Evolutionary conservation across 805 yeast species (phyloP).

Genomic region (Candida lessepsii): DNA sequence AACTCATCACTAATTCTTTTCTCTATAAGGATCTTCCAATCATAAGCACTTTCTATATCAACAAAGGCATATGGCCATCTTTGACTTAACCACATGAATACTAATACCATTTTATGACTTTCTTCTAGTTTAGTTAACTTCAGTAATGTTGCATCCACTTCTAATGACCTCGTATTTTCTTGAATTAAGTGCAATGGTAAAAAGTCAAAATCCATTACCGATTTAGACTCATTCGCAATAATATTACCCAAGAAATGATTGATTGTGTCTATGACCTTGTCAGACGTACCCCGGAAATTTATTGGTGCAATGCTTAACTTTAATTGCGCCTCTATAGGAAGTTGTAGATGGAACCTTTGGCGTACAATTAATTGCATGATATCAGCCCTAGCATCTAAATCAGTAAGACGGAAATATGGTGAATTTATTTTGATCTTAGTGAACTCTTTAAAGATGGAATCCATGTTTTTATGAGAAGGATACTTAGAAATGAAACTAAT

Average conservation of each 20-base stretch:
- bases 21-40: constrained; percentile 69
- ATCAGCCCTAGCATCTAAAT: constrained; percentile 12
- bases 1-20: constrained; percentile 53
- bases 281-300: constrained; percentile 27
- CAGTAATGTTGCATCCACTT: constrained; percentile 2
- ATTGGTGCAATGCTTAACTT: constrained; percentile 64
- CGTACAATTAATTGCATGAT: constrained; percentile 38
- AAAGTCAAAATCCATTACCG: constrained; percentile 52
- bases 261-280: constrained; percentile 41
- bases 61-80: constrained; percentile 80
- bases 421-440: constrained; percentile 9
- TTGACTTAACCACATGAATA: constrained; percentile 83
- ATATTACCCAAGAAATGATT: constrained; percentile 52
- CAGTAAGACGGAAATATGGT: constrained; percentile 9
- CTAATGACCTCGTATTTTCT: constrained; percentile 8
- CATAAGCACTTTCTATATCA: constrained; percentile 71
- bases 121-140: constrained; percentile 47
- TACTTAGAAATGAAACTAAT: constrained; percentile 61
- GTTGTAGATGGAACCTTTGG: constrained; percentile 20
- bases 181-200: constrained; percentile 26
- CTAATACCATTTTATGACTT: constrained; percentile 62
- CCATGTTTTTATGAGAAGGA: constrained; percentile 30
- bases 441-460: constrained; percentile 9
- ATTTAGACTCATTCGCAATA: constrained; percentile 51
- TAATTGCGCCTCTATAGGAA: constrained; percentile 56